These are phyloP conservation scores for Erodium chrysanthum DNA, from an alignment of 441 rosid genomes.

Conservation along the genomic window DNA sequence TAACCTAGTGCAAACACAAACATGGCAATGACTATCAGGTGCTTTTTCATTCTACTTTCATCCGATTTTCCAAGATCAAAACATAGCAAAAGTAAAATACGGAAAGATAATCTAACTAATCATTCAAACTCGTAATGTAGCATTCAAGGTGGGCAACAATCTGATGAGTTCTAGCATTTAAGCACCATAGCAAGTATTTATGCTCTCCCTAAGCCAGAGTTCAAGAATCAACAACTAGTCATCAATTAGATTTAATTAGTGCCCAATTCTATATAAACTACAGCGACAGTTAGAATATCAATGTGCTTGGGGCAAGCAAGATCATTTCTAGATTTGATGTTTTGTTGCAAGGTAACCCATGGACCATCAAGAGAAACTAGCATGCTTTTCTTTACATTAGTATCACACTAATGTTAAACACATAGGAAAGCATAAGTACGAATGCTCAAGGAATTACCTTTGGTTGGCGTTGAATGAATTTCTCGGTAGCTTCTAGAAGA, in stretches of 20 bases:
- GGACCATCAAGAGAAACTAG: too few species aligned
- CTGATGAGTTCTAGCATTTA: not conserved
- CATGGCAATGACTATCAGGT: not conserved
- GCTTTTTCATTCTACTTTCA: not conserved
- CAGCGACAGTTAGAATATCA: not conserved
- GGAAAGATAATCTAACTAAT: not conserved
- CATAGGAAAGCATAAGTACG: not conserved
- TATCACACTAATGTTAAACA: too few species aligned
- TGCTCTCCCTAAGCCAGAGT: not conserved
- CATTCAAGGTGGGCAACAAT: not conserved
- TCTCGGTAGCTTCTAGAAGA: constrained; percentile 83
- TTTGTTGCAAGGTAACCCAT: too few species aligned
- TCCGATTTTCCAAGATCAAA: not conserved
- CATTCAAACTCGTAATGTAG: not conserved
- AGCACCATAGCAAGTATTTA: not conserved
- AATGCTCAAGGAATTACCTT: constrained; percentile 40
- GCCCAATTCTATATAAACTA: not conserved
- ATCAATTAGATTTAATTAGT: not conserved
- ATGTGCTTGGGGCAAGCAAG: not conserved
- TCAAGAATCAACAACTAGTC: not conserved
- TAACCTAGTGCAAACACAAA: constrained; percentile 36
- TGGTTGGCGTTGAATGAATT: constrained; percentile 83
- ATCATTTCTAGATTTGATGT: too few species aligned
- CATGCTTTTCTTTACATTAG: too few species aligned
- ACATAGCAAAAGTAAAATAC: not conserved